These are phyloP conservation scores for Dentipellis fragilis DNA, from an alignment of 768 basidiomycete species.

Conservation along the genomic window DNA sequence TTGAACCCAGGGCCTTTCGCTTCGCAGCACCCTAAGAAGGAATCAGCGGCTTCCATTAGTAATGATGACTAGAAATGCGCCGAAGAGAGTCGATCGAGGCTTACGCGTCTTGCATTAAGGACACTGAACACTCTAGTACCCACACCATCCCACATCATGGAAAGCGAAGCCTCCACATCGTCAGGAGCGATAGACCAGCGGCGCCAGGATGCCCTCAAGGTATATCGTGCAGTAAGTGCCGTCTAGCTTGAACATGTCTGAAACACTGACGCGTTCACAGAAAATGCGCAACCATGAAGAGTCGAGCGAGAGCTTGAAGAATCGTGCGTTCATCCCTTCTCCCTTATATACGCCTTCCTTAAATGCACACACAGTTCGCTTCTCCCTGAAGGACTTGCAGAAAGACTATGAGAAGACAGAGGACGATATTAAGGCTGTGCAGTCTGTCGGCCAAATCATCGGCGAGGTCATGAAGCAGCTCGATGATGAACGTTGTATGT, in stretches of 20 bases:
- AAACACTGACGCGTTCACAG: constrained; percentile 31
- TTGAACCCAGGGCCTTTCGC: constrained; percentile 88
- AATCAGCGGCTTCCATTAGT: constrained; percentile 25
- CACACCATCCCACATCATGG: constrained; percentile 8
- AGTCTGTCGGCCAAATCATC: constrained; percentile 97
- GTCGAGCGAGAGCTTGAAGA: constrained; percentile 83
- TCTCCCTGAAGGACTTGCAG: constrained; percentile 83
- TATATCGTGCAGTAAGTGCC: constrained; percentile 57
- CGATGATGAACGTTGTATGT: constrained; percentile 91
- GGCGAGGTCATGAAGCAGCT: constrained; percentile 98
- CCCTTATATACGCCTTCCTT: neutral
- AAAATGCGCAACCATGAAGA: constrained; percentile 92
- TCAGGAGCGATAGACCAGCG: constrained; percentile 57
- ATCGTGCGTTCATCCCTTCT: constrained; percentile 41
- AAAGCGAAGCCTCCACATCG: constrained; percentile 19
- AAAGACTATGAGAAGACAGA: constrained; percentile 91
- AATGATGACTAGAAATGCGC: neutral
- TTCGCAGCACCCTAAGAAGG: constrained; percentile 48
- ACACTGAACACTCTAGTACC: neutral
- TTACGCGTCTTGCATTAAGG: constrained; percentile 17
- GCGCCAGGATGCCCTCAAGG: constrained; percentile 62
- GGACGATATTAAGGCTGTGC: constrained; percentile 97
- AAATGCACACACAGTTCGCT: constrained; percentile 50
- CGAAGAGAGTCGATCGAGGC: constrained; percentile 6
- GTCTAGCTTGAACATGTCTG: constrained; percentile 3